phyloP scores from a whole-genome alignment of 2,329 filamentous ascomycete genomes.

The Colletotrichum plurivorum region DNA sequence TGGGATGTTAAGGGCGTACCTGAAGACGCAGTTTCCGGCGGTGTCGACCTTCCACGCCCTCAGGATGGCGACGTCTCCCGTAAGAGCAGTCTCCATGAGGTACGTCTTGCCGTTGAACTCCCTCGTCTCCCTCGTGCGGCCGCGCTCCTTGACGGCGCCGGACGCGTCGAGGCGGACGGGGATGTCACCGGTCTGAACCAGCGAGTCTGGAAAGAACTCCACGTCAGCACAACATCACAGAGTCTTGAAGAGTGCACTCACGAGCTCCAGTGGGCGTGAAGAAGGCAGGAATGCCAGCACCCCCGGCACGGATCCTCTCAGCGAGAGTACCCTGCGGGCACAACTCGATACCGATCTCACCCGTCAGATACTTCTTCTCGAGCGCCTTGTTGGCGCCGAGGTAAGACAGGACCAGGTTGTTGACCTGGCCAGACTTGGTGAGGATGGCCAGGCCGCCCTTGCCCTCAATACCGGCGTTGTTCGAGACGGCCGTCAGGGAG shows the following conservation, averaged over 20 bases:
- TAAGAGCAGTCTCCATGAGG: conserved; percentile 83
- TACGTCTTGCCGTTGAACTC: conserved; percentile 81
- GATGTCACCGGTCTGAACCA: conserved; percentile 78
- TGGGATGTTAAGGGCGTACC: conserved; percentile 58
- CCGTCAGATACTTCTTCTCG: conserved; percentile 81
- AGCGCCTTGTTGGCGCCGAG: conserved; percentile 84
- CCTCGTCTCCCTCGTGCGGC: conserved; percentile 77
- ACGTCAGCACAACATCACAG: background rate
- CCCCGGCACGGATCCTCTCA: conserved; percentile 79
- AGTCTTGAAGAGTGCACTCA: conserved; percentile 49
- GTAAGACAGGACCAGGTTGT: conserved; percentile 81
- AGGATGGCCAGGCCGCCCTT: conserved; percentile 78
- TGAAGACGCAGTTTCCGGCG: conserved; percentile 84
- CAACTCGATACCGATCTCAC: conserved; percentile 81
- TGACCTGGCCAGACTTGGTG: conserved; percentile 77
- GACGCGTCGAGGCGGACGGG: conserved; percentile 73
- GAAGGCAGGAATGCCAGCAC: conserved; percentile 84
- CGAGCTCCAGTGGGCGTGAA: conserved; percentile 82
- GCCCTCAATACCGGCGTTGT: conserved; percentile 82
- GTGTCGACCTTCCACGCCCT: conserved; percentile 83
- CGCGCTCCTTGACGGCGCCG: conserved; percentile 74
- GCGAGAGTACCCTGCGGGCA: conserved; percentile 83
- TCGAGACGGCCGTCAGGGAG: conserved; percentile 82
- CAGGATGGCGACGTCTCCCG: conserved; percentile 83
- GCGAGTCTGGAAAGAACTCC: conserved; percentile 62